Conservation (phyloP, 1,139 yeast genomes). For the Hyphopichia buzzinii region DNA sequence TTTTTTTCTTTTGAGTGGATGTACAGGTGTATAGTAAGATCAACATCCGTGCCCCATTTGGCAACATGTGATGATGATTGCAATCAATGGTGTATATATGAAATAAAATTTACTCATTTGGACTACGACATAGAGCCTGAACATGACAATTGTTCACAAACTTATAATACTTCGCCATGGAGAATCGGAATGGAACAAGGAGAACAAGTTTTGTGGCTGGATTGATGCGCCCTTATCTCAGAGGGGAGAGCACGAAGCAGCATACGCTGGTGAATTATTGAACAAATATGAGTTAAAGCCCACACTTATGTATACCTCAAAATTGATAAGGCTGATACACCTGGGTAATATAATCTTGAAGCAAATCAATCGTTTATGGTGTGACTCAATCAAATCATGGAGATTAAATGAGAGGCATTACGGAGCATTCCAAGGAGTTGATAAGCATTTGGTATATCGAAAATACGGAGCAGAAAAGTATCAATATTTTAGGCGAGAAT, state of each 20-base stretch:
- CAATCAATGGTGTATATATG: too few relatives aligned
- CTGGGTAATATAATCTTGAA: slow-evolving; percentile 62
- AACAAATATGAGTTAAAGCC: slow-evolving; percentile 40
- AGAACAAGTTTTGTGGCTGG: slow-evolving; percentile 80
- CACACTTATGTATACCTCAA: slow-evolving; percentile 61
- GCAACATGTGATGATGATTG: too few relatives aligned
- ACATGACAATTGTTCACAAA: slow-evolving; percentile 22
- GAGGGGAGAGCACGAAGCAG: slow-evolving; percentile 63
- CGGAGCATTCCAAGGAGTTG: slow-evolving; percentile 72
- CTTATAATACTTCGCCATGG: slow-evolving; percentile 69
- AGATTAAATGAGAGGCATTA: slow-evolving; percentile 77
- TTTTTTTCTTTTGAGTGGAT: too few relatives aligned
- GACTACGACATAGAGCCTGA: too few relatives aligned
- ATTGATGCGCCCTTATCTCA: slow-evolving; percentile 65
- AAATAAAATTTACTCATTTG: too few relatives aligned
- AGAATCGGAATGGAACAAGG: slow-evolving; percentile 70
- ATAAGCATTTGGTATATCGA: slow-evolving; percentile 53
- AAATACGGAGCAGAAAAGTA: slow-evolving; percentile 62
- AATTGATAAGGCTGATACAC: slow-evolving; percentile 61
- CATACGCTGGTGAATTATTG: slow-evolving; percentile 55
- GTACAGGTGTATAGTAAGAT: too few relatives aligned
- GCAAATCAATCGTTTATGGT: slow-evolving; percentile 41
- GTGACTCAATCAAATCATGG: slow-evolving; percentile 60
- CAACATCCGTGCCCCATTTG: too few relatives aligned
- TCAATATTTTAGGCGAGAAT: slow-evolving; percentile 67